A percentile compares a stretch with the other conserved stretches of the same genome.
phyloP scores from a whole-genome alignment of 208 protist genomes.

The Leishmania tarentolae region DNA sequence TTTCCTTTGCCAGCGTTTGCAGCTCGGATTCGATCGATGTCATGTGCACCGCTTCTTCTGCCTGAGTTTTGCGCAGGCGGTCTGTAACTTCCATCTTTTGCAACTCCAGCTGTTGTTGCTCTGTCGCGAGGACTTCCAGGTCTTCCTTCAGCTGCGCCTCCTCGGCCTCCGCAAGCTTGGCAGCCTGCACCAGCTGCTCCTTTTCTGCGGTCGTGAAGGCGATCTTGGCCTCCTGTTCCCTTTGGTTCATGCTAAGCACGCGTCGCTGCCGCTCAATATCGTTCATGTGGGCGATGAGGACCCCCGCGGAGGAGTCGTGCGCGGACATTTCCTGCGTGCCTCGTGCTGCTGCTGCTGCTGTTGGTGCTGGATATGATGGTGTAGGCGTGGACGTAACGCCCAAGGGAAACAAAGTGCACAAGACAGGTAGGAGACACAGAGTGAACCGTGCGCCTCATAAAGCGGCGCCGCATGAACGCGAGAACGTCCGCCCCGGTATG shows the following conservation, averaged over 20 bases:
- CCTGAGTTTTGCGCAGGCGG: slow-evolving; percentile 59
- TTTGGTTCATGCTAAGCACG: slow-evolving; percentile 66
- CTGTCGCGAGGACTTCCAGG: slow-evolving; percentile 53
- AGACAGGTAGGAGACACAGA: not conserved
- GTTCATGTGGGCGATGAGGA: slow-evolving; percentile 77
- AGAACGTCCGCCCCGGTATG: not conserved
- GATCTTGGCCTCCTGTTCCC: slow-evolving; percentile 70
- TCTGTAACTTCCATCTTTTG: slow-evolving; percentile 54
- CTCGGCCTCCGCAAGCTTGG: slow-evolving; percentile 34
- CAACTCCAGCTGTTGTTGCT: slow-evolving; percentile 72
- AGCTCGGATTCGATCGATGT: slow-evolving; percentile 35
- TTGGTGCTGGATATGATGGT: not conserved
- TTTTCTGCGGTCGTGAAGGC: slow-evolving; percentile 54
- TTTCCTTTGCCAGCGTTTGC: slow-evolving; percentile 30
- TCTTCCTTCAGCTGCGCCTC: slow-evolving; percentile 50
- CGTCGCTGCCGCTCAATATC: slow-evolving; percentile 77
- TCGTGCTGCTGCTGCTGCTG: not conserved
- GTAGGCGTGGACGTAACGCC: not conserved
- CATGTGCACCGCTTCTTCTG: slow-evolving; percentile 68
- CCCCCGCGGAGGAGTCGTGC: slow-evolving; percentile 45
- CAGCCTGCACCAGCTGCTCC: slow-evolving; percentile 43
- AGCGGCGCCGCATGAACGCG: not conserved
- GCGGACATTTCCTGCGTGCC: slow-evolving; percentile 13
- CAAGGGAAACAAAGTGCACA: not conserved
- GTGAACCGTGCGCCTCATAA: not conserved